Evolutionary conservation across 345 rosid genomes (phyloP).

Genomic region (Gossypium longicalyx): DNA sequence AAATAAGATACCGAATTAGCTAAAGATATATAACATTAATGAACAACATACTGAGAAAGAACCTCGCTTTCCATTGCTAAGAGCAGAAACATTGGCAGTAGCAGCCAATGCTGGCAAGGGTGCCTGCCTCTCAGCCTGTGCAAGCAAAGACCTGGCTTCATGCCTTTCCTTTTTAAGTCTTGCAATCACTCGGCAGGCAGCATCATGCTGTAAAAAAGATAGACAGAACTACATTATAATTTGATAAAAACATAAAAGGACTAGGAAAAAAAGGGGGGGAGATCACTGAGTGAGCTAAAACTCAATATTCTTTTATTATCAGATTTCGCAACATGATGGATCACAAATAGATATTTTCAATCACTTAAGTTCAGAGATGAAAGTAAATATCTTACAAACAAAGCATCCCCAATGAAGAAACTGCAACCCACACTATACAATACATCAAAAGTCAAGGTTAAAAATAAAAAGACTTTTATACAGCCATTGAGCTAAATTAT

Average conservation of each 20-base stretch:
- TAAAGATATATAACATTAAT: not conserved
- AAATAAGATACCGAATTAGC: constrained; percentile 13
- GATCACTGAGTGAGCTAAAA: not conserved
- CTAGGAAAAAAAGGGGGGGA: not conserved
- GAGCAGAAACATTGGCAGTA: constrained; percentile 38
- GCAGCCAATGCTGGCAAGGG: constrained; percentile 48
- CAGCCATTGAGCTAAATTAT: not conserved
- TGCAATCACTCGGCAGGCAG: constrained; percentile 98
- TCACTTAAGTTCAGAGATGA: not conserved
- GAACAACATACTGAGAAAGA: constrained; percentile 11
- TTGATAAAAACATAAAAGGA: not conserved
- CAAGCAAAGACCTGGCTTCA: constrained; percentile 76
- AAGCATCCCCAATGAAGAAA: not conserved
- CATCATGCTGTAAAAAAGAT: constrained; percentile 68
- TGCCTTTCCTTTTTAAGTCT: constrained; percentile 91
- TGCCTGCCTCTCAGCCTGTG: constrained; percentile 68
- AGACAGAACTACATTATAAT: not conserved
- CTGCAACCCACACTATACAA: not conserved
- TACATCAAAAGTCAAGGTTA: not conserved
- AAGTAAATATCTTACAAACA: not conserved
- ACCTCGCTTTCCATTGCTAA: constrained; percentile 91
- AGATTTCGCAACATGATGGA: not conserved
- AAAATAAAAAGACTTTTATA: not conserved
- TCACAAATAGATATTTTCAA: not conserved
- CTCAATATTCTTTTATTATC: not conserved